Percentiles rank a stretch among this genome's conserved stretches.
Evolutionary conservation across 139 green algal genomes (phyloP).

Genomic region (Nannochloris sp.): DNA sequence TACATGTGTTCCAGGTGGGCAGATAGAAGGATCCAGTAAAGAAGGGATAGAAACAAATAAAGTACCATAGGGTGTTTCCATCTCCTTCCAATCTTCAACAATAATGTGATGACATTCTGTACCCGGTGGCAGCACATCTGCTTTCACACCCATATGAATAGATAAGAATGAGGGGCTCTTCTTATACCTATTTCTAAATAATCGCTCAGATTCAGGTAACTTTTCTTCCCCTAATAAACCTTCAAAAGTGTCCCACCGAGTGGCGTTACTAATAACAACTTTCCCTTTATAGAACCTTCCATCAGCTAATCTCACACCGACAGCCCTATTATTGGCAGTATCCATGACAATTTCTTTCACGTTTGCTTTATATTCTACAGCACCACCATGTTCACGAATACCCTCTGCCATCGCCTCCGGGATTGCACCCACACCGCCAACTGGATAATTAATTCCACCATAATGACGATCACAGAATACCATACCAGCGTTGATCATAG

Average conservation of each 20-base stretch:
- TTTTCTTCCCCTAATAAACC: conserved; percentile 43
- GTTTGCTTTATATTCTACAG: conserved; percentile 85
- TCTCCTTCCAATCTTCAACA: conserved; percentile 82
- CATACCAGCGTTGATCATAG: conserved; percentile 95
- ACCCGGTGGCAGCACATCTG: conserved; percentile 49
- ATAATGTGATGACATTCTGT: conserved; percentile 90
- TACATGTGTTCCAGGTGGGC: conserved; percentile 71
- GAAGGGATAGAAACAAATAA: conserved; percentile 94
- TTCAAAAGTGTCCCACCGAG: conserved; percentile 97
- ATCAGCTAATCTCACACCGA: conserved; percentile 76
- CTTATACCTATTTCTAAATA: conserved; percentile 69
- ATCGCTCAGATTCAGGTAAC: conserved; percentile 59
- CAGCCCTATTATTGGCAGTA: conserved; percentile 29
- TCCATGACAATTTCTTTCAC: conserved; percentile 78
- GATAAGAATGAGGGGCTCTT: conserved; percentile 91
- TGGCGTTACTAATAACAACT: conserved; percentile 86
- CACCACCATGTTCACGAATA: conserved; percentile 58
- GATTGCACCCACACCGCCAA: conserved; percentile 83
- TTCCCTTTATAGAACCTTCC: conserved; percentile 59
- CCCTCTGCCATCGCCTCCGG: conserved; percentile 65
- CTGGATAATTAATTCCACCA: conserved; percentile 94
- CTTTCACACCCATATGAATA: conserved; percentile 84
- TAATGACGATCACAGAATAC: conserved; percentile 83
- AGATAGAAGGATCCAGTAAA: conserved; percentile 81
- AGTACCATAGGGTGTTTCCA: conserved; percentile 76